Base-by-base conservation (phyloP, 306 rosid genomes). In the Mimosa bimucronata region DNA sequence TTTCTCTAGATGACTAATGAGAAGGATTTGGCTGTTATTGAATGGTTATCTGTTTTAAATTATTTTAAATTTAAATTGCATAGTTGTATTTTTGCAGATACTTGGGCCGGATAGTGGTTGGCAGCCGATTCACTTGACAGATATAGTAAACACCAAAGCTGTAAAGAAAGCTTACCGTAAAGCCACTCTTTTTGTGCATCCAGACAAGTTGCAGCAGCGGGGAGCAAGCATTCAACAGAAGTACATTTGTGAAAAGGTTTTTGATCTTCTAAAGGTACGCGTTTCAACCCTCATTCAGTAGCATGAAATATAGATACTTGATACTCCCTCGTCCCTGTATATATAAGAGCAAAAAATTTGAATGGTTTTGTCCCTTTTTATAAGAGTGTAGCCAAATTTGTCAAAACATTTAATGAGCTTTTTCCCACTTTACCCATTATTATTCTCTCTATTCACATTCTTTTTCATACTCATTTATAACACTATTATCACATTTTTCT, bases 121-220 rank as follows among this genome's bases (percentile, higher is more conserved):
- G 98, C 94, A 90, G 84, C 88, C 98, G 29, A 88, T 90, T 83
- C 97, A 93, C 74, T 82, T 95, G 44, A 92, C 97, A 4, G 98
- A 90, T 78, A 77, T 90, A 25, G 79, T 92, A 71, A 76, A 86
- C 18, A 13, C 88, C 3, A 71, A 76, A 34, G 94, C 95, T 48
- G 98, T 92, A 34, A 92, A 87, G 86, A 94, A 88, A 84, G 94
- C 97, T 77, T 92, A 92, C 75, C 97, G 95, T 18, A 91, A 88
- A 87, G 97, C 97, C 41, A 93, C 98, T 69, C 97, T 92, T 71
- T 91, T 66, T 42, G 97, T 94, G 79, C 98, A 94, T 83, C 98
- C 97, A 21, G 98, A 94, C 91, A 94, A 91, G 83, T 76, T 94
- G 84, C 98, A 94, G 85, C 98, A 94, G 86, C 90, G 98, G 29